These are phyloP conservation scores for Trypanosoma vivax DNA, from an alignment of 208 protist species.

Conservation along the genomic window DNA sequence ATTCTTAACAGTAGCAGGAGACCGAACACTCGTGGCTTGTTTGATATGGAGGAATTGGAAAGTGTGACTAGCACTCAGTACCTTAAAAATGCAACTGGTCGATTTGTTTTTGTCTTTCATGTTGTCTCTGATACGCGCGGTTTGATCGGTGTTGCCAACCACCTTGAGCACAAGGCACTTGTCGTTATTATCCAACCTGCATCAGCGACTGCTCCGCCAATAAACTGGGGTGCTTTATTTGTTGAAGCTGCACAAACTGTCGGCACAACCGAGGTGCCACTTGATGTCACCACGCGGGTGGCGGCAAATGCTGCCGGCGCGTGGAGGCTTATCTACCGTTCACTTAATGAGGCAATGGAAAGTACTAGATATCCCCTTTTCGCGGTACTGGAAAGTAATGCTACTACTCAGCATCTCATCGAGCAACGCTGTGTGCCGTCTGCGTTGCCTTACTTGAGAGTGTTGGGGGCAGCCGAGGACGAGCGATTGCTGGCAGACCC, in stretches of 20 bases:
- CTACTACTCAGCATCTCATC: slow-evolving; percentile 50
- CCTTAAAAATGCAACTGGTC: slow-evolving; percentile 30
- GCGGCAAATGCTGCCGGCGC: slow-evolving; percentile 44
- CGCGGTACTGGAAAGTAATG: slow-evolving; percentile 67
- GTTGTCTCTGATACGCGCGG: slow-evolving; percentile 56
- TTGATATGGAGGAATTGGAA: slow-evolving; percentile 63
- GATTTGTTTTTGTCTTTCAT: slow-evolving; percentile 78
- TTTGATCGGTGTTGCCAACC: slow-evolving; percentile 61
- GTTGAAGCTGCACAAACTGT: slow-evolving; percentile 53
- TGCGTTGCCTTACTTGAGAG: slow-evolving; percentile 59
- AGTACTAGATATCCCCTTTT: slow-evolving; percentile 38
- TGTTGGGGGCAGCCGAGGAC: slow-evolving; percentile 76
- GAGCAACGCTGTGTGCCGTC: slow-evolving; percentile 55
- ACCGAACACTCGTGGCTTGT: slow-evolving; percentile 54
- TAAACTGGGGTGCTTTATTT: slow-evolving; percentile 57
- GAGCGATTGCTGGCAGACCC: slow-evolving; percentile 78
- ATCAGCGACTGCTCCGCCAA: slow-evolving; percentile 44
- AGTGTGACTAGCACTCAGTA: slow-evolving; percentile 36
- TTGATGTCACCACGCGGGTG: slow-evolving; percentile 34
- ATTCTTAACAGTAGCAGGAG: slow-evolving; percentile 35
- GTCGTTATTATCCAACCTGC: slow-evolving; percentile 79
- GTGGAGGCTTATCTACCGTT: slow-evolving; percentile 55
- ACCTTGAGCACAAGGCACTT: slow-evolving; percentile 31
- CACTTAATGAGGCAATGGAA: slow-evolving; percentile 44
- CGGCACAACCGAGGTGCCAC: slow-evolving; percentile 12